These are phyloP conservation scores for Solanum rostratum DNA, from an alignment of 257 asterid genomes.

Conservation along the genomic window DNA sequence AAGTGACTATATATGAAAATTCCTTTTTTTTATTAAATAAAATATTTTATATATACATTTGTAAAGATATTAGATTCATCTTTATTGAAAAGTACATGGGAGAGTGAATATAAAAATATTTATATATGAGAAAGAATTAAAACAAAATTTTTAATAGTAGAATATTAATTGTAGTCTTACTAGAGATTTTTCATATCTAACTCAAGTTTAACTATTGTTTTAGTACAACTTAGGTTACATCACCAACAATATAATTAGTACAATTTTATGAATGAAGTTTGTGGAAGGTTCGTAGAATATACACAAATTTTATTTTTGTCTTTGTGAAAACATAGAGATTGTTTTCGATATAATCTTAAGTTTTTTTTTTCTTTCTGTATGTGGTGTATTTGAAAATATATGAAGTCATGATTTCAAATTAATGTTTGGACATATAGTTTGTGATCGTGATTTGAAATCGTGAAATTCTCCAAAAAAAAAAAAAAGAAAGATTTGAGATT, in stretches of 20 bases:
- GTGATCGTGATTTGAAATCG: background rate
- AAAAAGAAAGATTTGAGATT: too few relatives aligned
- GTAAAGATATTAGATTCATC: too few relatives aligned
- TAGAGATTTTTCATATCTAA: background rate
- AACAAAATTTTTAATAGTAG: background rate
- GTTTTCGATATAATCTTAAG: background rate
- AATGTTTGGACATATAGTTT: background rate
- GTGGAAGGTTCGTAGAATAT: too few relatives aligned
- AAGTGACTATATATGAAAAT: too few relatives aligned
- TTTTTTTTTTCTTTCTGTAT: background rate
- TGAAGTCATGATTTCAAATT: background rate
- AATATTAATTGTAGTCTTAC: background rate
- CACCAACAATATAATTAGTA: background rate
- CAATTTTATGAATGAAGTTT: background rate
- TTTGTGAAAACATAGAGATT: background rate
- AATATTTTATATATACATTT: too few relatives aligned
- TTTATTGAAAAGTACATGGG: background rate
- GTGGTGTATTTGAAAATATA: too few relatives aligned
- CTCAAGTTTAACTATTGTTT: background rate
- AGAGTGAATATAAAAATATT: background rate
- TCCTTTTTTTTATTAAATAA: too few relatives aligned
- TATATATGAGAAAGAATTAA: background rate
- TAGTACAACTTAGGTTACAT: background rate
- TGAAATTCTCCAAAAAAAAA: too few relatives aligned
- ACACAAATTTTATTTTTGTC: too few relatives aligned